These are phyloP conservation scores for Xylaria castorea DNA, from an alignment of 495 filamentous ascomycete genomes.

Conservation along the genomic window DNA sequence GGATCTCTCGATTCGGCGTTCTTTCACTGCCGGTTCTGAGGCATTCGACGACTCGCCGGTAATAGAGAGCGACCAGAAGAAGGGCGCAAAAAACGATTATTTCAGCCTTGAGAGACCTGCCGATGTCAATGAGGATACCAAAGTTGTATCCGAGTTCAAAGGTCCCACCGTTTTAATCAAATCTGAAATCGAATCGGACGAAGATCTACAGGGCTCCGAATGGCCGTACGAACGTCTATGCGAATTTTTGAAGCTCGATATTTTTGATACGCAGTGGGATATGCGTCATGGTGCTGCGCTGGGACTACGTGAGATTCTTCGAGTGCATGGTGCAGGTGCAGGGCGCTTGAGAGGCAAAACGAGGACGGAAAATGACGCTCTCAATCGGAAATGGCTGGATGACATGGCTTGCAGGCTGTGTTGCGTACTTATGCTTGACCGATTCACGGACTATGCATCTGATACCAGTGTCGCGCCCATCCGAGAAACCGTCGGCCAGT, in stretches of 20 bases:
- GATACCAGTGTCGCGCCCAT: conserved; percentile 97
- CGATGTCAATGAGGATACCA: conserved; percentile 82
- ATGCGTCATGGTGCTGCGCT: conserved; percentile 96
- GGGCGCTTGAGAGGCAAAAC: conserved; percentile 75
- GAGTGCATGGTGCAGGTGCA: conserved; percentile 91
- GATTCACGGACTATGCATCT: conserved; percentile 96
- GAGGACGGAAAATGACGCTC: conserved; percentile 73
- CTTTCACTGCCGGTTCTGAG: conserved; percentile 62
- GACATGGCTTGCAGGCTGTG: conserved; percentile 91
- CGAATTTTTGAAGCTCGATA: conserved; percentile 88
- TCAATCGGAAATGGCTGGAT: conserved; percentile 87
- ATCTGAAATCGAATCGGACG: conserved; percentile 70
- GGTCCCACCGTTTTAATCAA: conserved; percentile 69
- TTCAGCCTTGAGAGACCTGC: conserved; percentile 79
- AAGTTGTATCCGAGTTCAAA: conserved; percentile 96
- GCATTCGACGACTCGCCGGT: conserved; percentile 64
- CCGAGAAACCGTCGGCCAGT: conserved; percentile 95
- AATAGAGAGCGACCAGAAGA: conserved; percentile 64
- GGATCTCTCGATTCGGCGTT: conserved; percentile 76
- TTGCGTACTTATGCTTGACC: conserved; percentile 95
- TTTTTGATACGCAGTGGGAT: conserved; percentile 96
- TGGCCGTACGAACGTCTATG: conserved; percentile 96
- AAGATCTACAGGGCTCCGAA: conserved; percentile 77
- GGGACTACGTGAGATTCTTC: conserved; percentile 88
- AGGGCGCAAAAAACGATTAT: conserved; percentile 83